Conservation (phyloP, 1,139 yeast species). For the Candida pseudoviswanathii region DNA sequence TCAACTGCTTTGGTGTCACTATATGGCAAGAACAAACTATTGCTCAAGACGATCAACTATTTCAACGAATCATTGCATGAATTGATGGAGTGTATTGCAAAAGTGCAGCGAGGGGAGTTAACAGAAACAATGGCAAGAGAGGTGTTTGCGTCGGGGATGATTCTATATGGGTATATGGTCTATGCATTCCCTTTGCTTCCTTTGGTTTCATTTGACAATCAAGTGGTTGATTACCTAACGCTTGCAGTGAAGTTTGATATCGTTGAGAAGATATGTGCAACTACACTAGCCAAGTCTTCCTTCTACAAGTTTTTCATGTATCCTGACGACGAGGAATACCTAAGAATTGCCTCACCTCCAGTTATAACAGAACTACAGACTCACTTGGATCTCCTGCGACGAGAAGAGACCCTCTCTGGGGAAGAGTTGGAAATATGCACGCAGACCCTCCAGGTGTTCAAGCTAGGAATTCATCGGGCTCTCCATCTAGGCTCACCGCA, state of each 20-base stretch:
- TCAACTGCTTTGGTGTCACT: not conserved
- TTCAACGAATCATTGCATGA: not conserved
- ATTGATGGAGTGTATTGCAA: not conserved
- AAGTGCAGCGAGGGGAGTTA: not conserved
- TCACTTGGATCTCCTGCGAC: not conserved
- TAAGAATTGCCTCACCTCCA: not conserved
- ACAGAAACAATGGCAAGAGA: not conserved
- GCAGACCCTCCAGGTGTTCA: too few relatives aligned
- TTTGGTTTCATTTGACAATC: not conserved
- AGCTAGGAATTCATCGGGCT: too few relatives aligned
- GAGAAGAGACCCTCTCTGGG: not conserved
- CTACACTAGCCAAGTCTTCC: not conserved
- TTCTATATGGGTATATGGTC: not conserved
- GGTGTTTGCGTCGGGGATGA: not conserved
- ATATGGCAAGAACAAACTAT: not conserved
- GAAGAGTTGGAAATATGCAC: not conserved
- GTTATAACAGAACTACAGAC: not conserved
- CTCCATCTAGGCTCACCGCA: too few relatives aligned
- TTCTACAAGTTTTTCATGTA: not conserved
- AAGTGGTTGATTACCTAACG: not conserved
- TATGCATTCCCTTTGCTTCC: not conserved
- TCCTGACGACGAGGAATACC: not conserved
- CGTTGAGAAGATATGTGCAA: not conserved
- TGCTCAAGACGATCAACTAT: not conserved
- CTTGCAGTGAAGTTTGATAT: not conserved